Percentiles rank a stretch among this genome's conserved stretches.
These are phyloP conservation scores for Helicocarpus griseus DNA, from an alignment of 2,329 filamentous ascomycete genomes.

Conservation along the genomic window DNA sequence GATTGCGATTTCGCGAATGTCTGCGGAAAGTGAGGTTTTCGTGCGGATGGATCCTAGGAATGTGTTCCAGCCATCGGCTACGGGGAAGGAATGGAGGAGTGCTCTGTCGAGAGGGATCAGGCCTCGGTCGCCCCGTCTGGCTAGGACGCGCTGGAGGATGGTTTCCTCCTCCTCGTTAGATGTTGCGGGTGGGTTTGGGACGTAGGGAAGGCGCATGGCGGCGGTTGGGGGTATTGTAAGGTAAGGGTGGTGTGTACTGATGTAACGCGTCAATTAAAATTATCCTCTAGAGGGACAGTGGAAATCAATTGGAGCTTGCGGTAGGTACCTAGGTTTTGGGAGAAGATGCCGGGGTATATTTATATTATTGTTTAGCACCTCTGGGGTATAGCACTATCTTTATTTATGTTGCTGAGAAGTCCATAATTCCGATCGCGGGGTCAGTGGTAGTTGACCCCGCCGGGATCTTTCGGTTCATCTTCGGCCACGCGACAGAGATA, in stretches of 20 bases:
- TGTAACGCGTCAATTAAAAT: not conserved
- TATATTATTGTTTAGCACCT: not conserved
- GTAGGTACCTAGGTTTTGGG: not conserved
- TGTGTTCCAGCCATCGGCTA: constrained; percentile 50
- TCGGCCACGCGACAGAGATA: not conserved
- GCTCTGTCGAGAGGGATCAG: constrained; percentile 46
- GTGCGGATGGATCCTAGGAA: constrained; percentile 49
- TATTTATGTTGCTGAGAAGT: not conserved
- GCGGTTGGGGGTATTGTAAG: not conserved
- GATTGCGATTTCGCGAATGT: constrained; percentile 66
- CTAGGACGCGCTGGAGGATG: constrained; percentile 42
- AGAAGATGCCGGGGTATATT: not conserved
- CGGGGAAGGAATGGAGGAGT: constrained; percentile 45
- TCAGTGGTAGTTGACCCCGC: not conserved
- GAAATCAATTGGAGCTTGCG: not conserved
- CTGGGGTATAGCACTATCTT: not conserved
- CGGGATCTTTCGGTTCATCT: constrained; percentile 1
- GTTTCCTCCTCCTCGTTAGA: constrained; percentile 38
- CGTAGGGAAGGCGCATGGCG: constrained; percentile 47
- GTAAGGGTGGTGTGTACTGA: not conserved
- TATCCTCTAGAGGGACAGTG: not conserved
- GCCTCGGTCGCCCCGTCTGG: constrained; percentile 40
- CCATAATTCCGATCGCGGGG: not conserved
- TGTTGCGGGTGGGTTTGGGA: constrained; percentile 41
- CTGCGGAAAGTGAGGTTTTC: constrained; percentile 38